Evolutionary conservation across 331 rosid genomes (phyloP).

Genomic region (Dryas integrifolia): DNA sequence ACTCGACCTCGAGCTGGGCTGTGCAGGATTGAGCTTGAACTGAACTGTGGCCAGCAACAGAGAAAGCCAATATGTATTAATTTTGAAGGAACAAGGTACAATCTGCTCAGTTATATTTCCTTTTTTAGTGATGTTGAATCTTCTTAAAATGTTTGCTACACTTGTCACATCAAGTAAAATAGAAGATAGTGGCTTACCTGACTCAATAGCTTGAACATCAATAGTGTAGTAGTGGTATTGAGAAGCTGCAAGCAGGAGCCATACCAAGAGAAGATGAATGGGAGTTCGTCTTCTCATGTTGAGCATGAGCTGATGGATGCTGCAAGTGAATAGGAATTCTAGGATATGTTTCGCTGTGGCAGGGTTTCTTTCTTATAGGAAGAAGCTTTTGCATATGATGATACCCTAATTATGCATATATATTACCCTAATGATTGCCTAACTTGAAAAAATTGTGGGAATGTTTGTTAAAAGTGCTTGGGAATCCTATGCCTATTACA

Average conservation of each 20-base stretch:
- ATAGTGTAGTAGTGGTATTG: constrained; percentile 32
- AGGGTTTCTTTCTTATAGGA: constrained; percentile 20
- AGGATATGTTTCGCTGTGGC: constrained; percentile 23
- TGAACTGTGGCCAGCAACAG: constrained; percentile 40
- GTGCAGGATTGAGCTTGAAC: constrained; percentile 51
- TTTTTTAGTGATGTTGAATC: neutral
- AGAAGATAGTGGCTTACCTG: constrained; percentile 45
- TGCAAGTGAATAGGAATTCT: constrained; percentile 30
- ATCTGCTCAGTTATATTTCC: neutral
- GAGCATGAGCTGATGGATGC: constrained; percentile 30
- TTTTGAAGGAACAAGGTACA: constrained; percentile 15
- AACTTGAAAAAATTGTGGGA: constrained; percentile 38
- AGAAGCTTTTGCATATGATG: constrained; percentile 22
- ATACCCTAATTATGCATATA: neutral
- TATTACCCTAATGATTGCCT: constrained; percentile 46
- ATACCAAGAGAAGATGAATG: constrained; percentile 42
- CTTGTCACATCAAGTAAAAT: neutral
- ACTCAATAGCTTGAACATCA: constrained; percentile 38
- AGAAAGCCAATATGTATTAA: constrained; percentile 10
- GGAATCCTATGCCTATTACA: constrained; percentile 64
- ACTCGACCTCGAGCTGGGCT: constrained; percentile 32
- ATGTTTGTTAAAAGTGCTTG: constrained; percentile 41
- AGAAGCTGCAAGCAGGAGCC: constrained; percentile 56
- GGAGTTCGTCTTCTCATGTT: constrained; percentile 49
- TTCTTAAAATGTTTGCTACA: neutral